These are phyloP conservation scores for Phyllosticta ampelicida DNA, from an alignment of 2,329 filamentous ascomycete species.

Conservation along the genomic window DNA sequence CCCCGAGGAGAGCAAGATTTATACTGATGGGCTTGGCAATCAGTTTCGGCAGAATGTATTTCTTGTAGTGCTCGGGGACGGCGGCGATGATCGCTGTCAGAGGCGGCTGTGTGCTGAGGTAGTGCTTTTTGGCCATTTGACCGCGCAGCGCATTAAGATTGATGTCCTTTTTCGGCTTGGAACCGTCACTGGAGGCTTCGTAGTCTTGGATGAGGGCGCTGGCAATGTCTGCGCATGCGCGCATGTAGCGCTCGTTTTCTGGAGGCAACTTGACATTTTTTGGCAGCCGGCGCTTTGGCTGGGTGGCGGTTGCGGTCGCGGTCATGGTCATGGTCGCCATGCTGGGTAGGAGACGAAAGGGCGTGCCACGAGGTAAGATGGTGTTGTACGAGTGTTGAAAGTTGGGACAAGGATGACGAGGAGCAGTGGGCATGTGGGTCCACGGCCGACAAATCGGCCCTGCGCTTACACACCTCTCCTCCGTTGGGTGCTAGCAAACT, in stretches of 20 bases:
- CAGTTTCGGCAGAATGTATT: slow-evolving; percentile 92
- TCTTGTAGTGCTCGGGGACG: slow-evolving; percentile 99
- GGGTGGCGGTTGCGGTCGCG: slow-evolving; percentile 30
- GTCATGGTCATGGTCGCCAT: slow-evolving; percentile 57
- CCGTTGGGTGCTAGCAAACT: slow-evolving; percentile 7
- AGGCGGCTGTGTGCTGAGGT: slow-evolving; percentile 74
- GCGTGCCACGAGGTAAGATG: neutral
- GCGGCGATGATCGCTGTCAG: slow-evolving; percentile 95
- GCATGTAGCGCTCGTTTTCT: slow-evolving; percentile 88
- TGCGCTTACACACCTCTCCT: slow-evolving; percentile 9
- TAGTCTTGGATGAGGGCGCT: slow-evolving; percentile 91
- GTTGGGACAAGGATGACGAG: neutral
- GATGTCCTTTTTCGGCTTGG: slow-evolving; percentile 68
- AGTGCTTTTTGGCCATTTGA: slow-evolving; percentile 87
- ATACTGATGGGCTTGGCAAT: slow-evolving; percentile 91
- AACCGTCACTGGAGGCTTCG: slow-evolving; percentile 65
- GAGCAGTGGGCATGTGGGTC: neutral
- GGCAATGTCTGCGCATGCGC: slow-evolving; percentile 91
- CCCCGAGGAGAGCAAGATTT: slow-evolving; percentile 20
- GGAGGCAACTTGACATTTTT: slow-evolving; percentile 71
- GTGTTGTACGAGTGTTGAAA: neutral
- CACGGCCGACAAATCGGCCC: slow-evolving; percentile 6
- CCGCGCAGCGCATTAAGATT: slow-evolving; percentile 84
- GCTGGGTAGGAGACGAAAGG: slow-evolving; percentile 16
- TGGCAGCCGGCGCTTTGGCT: slow-evolving; percentile 42